These are phyloP conservation scores for Globisporangium cylindrosporum DNA, from an alignment of 352 stramenopile species.

Conservation along the genomic window DNA sequence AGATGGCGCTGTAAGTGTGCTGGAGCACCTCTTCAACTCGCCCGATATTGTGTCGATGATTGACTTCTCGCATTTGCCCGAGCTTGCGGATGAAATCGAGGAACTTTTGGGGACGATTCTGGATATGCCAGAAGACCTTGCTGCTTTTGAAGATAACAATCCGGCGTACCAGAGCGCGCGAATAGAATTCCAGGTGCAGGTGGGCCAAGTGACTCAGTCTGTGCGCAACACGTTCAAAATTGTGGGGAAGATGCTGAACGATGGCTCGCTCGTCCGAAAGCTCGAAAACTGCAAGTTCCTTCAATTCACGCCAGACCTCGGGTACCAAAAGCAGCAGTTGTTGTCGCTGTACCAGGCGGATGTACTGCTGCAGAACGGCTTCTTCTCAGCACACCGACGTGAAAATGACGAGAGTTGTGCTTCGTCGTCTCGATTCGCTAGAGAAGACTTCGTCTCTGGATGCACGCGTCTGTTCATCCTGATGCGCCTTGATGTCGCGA, in stretches of 20 bases:
- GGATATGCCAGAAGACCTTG: slow-evolving; percentile 77
- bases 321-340: slow-evolving; percentile 71
- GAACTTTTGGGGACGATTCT: slow-evolving; percentile 74
- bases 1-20: slow-evolving; percentile 42
- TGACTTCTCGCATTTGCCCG: slow-evolving; percentile 55
- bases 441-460: slow-evolving; percentile 69
- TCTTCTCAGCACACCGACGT: slow-evolving; percentile 40
- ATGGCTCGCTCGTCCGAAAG: slow-evolving; percentile 40
- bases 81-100: slow-evolving; percentile 63
- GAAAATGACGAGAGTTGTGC: slow-evolving; percentile 29
- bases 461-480: slow-evolving; percentile 83
- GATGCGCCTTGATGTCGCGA: slow-evolving; percentile 62
- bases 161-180: slow-evolving; percentile 39
- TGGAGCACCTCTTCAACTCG: slow-evolving; percentile 64
- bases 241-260: slow-evolving; percentile 58
- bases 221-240: slow-evolving; percentile 43
- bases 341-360: slow-evolving; percentile 70
- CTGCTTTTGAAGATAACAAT: slow-evolving; percentile 38
- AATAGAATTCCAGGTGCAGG: slow-evolving; percentile 69
- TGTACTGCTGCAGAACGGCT: slow-evolving; percentile 47
- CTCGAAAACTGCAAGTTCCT: slow-evolving; percentile 64
- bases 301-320: slow-evolving; percentile 46
- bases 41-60: slow-evolving; percentile 55
- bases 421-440: slow-evolving; percentile 37
- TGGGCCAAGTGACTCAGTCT: slow-evolving; percentile 56